Evolutionary conservation across 352 stramenopile species (phyloP), one percentile per base, ranked within the genome.

Genomic region (Globisporangium parvum): DNA sequence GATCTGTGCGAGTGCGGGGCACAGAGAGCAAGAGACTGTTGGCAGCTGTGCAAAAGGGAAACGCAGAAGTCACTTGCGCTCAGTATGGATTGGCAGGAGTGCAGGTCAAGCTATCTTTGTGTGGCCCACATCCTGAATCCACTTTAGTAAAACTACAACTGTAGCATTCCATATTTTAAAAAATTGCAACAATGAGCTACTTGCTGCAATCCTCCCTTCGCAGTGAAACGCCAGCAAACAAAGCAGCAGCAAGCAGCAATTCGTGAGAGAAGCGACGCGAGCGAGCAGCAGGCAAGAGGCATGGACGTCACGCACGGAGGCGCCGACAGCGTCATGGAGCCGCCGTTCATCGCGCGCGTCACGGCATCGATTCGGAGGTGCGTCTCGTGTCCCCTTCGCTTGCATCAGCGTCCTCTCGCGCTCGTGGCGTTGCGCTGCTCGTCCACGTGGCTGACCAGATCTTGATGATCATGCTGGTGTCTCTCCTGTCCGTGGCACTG

Each of bases 301-400:
- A 63, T 63, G 57, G 49, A 63, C 44, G 49, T 21, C 44, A 78
- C 76, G 61, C 45, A 83, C 23, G 75, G 77, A 60, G 76, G 87
- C 62, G 81, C 79, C n/a, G 66, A 71, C 35, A 79, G 59, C 28
- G 69, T 88, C 58, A 87, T 75, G 41, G 84, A 94, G 59, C 84
- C 84, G 53, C 78, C 81, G 48, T 92, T 92, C 65, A 67, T 92
- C 46, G 81, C 80, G 57, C 74, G 81, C 53, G 75, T 94, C 42
- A 79, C 66, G n/a, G 69, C 74, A 39, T 94, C 84, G 23, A 84
- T 94, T 41, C 85, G 83, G 62, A 77, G 84, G 84, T 94, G 62
- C n/a, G 66, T 37, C 58, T 0, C 10, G 11, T 18, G 14, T 44
- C 44, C n/a, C 40, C n/a, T n/a, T n/a, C n/a, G n/a, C n/a, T n/a